Evolutionary conservation across 2,329 filamentous ascomycete species (phyloP).

Genomic region (Coleophoma eucalyptorum): DNA sequence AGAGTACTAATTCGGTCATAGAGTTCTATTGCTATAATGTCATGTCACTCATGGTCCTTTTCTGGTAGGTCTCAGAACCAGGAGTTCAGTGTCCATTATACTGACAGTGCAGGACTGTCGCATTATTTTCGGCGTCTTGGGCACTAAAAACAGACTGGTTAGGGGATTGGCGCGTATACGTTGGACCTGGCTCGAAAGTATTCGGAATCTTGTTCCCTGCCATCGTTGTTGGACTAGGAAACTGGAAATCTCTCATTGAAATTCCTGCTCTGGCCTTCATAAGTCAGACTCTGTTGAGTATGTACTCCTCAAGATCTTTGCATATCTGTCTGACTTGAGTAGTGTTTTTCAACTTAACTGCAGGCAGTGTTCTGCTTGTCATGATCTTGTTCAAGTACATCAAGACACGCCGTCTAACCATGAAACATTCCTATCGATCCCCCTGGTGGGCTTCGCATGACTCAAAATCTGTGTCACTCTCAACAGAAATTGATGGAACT

Average conservation of each 20-base stretch:
- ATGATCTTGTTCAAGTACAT: conserved; percentile 38
- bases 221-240: conserved; percentile 30
- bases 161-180: conserved; percentile 21
- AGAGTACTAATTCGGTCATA: conserved; percentile 19
- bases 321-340: neutral
- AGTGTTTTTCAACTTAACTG: conserved; percentile 36
- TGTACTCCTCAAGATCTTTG: conserved; percentile 11
- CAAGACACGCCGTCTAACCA: conserved; percentile 28
- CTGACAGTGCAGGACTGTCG: conserved; percentile 26
- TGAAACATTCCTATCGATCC: conserved; percentile 24
- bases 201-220: conserved; percentile 32
- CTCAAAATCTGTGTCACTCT: conserved; percentile 11
- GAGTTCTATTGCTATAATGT: conserved; percentile 48
- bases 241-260: conserved; percentile 22
- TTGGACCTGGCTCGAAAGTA: conserved; percentile 27
- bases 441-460: conserved; percentile 17
- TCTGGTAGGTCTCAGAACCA: conserved; percentile 32
- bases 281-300: conserved; percentile 34
- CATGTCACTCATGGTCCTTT: conserved; percentile 41
- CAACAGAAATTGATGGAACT: conserved; percentile 5
- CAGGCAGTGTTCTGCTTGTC: conserved; percentile 32
- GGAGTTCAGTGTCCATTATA: neutral
- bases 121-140: conserved; percentile 32
- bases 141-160: conserved; percentile 22
- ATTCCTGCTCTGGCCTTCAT: conserved; percentile 28